Evolutionary conservation across 2,329 filamentous ascomycete genomes (phyloP).

Genomic region (Bertia moriformis): DNA sequence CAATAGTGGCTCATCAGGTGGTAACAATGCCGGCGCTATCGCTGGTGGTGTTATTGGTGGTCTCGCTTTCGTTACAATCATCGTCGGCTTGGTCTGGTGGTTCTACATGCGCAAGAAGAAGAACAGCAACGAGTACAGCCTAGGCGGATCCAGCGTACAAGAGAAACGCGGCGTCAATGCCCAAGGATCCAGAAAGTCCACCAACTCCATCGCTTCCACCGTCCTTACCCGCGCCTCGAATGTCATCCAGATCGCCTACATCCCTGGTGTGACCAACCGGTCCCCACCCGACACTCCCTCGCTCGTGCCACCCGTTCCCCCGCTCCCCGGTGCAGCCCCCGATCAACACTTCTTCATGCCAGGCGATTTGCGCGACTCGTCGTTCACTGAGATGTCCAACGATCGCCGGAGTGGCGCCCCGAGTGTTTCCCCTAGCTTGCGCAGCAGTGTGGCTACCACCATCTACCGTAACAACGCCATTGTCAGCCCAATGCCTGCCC

Average conservation of each 20-base stretch:
- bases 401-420: slow-evolving; percentile 28
- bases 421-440: slow-evolving; percentile 30
- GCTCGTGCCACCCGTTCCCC: slow-evolving; percentile 81
- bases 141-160: slow-evolving; percentile 37
- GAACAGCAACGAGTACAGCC: slow-evolving; percentile 35
- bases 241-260: slow-evolving; percentile 98
- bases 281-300: slow-evolving; percentile 71
- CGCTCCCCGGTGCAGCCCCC: slow-evolving; percentile 61
- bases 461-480: slow-evolving; percentile 51
- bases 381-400: slow-evolving; percentile 65
- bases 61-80: slow-evolving; percentile 55
- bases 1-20: slow-evolving; percentile 9
- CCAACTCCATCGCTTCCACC: slow-evolving; percentile 72
- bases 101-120: slow-evolving; percentile 74
- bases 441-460: slow-evolving; percentile 43
- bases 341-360: slow-evolving; percentile 85
- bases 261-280: slow-evolving; percentile 88
- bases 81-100: slow-evolving; percentile 72
- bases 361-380: slow-evolving; percentile 77
- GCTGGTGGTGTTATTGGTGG: slow-evolving; percentile 84
- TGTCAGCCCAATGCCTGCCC: slow-evolving; percentile 45
- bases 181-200: slow-evolving; percentile 73
- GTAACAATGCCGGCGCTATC: slow-evolving; percentile 68
- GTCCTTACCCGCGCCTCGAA: slow-evolving; percentile 93
- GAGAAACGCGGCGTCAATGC: slow-evolving; percentile 41